These are phyloP conservation scores for Lentinula edodes DNA, from an alignment of 768 basidiomycete species.

Conservation along the genomic window DNA sequence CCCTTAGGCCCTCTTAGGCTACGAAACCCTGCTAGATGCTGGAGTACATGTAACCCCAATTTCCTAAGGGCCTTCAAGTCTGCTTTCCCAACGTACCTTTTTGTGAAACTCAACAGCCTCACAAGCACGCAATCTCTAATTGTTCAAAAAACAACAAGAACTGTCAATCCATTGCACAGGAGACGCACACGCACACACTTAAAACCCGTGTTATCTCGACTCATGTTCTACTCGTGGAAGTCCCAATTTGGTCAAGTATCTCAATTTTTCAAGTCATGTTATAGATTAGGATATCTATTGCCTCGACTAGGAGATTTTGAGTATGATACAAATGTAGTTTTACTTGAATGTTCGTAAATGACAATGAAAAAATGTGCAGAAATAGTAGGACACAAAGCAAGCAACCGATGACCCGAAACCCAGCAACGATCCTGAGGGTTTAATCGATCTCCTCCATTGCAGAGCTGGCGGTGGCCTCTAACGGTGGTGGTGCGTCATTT, in stretches of 20 bases:
- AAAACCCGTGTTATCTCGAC: neutral
- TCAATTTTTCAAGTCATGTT: neutral
- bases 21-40: neutral
- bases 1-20: neutral
- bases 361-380: neutral
- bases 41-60: no score
- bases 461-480: slow-evolving; percentile 62
- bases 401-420: slow-evolving; percentile 11
- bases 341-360: neutral
- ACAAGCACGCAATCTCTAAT: neutral
- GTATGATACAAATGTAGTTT: neutral
- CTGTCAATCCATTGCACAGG: neutral
- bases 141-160: neutral
- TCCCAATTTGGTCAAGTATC: neutral
- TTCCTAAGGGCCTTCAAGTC: neutral
- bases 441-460: slow-evolving; percentile 98
- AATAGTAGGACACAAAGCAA: neutral
- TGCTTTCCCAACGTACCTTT: no score
- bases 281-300: neutral
- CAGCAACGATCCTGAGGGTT: slow-evolving; percentile 13
- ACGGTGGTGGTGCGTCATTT: slow-evolving; percentile 38
- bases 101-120: no score
- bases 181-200: neutral
- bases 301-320: neutral
- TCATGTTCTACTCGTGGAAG: neutral